These are phyloP conservation scores for Podospora bellae-mahoneyi DNA, from an alignment of 495 filamentous ascomycete genomes.

Conservation along the genomic window DNA sequence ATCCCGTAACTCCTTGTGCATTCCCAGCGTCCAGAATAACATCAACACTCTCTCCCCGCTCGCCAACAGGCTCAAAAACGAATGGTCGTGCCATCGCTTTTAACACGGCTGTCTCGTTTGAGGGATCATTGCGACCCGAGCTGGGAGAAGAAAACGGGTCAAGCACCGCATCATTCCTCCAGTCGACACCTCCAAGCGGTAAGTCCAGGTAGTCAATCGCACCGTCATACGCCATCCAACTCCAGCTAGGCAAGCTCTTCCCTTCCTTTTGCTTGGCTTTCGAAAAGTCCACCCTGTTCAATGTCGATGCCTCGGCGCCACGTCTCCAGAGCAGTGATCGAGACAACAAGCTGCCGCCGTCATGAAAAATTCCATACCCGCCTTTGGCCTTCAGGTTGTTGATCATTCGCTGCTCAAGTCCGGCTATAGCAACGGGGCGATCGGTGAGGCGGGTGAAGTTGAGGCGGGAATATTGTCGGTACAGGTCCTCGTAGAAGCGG, in stretches of 20 bases:
- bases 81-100: background rate
- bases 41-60: background rate
- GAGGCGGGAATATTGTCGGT: constrained; percentile 33
- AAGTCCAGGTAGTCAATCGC: constrained; percentile 4
- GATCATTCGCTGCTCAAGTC: constrained; percentile 33
- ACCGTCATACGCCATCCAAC: constrained; percentile 17
- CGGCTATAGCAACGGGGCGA: constrained; percentile 32
- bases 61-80: background rate
- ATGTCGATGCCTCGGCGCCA: background rate
- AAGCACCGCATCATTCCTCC: background rate
- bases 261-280: background rate
- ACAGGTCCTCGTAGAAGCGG: constrained; percentile 31
- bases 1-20: no score
- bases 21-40: background rate
- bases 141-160: background rate
- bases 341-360: constrained; percentile 13
- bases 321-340: constrained; percentile 29
- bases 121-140: no score
- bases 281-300: constrained; percentile 5
- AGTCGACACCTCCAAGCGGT: constrained; percentile 5
- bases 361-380: constrained; percentile 27
- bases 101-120: background rate
- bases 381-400: constrained; percentile 21
- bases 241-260: constrained; percentile 11
- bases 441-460: constrained; percentile 27